Conservation (phyloP, 2,329 filamentous ascomycete genomes). For the Emmonsia crescens region DNA sequence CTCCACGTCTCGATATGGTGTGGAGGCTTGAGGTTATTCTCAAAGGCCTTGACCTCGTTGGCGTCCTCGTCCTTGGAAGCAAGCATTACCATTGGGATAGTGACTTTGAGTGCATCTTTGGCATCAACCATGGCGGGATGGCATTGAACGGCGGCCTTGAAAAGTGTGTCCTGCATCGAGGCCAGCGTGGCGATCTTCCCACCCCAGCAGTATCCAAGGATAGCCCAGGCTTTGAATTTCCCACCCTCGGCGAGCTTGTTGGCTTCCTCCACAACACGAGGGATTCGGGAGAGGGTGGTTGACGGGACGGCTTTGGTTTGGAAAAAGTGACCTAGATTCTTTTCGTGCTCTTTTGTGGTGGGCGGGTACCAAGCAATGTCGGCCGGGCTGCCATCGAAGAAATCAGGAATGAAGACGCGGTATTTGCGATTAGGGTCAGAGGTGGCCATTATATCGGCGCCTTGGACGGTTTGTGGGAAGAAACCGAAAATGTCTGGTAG, state of each 20-base stretch:
- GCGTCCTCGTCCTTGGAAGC: slow-evolving; percentile 44
- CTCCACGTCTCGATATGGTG: slow-evolving; percentile 22
- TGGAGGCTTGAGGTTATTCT: slow-evolving; percentile 20
- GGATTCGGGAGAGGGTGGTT: slow-evolving; percentile 45
- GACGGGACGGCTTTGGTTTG: slow-evolving; percentile 46
- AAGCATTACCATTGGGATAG: slow-evolving; percentile 44
- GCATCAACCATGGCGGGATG: slow-evolving; percentile 48
- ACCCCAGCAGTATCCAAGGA: slow-evolving; percentile 48
- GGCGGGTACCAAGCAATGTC: slow-evolving; percentile 52
- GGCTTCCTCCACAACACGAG: slow-evolving; percentile 45
- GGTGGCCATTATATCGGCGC: slow-evolving; percentile 51
- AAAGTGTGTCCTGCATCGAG: slow-evolving; percentile 36
- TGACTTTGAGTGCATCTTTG: slow-evolving; percentile 41
- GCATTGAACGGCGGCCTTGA: slow-evolving; percentile 42
- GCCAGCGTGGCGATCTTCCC: slow-evolving; percentile 42
- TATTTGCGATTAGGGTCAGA: slow-evolving; percentile 60
- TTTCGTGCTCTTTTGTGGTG: slow-evolving; percentile 48
- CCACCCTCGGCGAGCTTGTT: slow-evolving; percentile 34
- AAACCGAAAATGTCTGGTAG: slow-evolving; percentile 51
- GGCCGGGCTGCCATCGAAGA: slow-evolving; percentile 67
- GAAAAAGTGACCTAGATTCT: slow-evolving; percentile 52
- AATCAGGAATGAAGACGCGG: slow-evolving; percentile 83
- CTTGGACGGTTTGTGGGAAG: slow-evolving; percentile 52
- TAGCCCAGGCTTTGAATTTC: slow-evolving; percentile 44
- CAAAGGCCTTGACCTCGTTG: slow-evolving; percentile 27